Base-by-base conservation (phyloP, 441 rosid species). In the Sinapis alba region DNA sequence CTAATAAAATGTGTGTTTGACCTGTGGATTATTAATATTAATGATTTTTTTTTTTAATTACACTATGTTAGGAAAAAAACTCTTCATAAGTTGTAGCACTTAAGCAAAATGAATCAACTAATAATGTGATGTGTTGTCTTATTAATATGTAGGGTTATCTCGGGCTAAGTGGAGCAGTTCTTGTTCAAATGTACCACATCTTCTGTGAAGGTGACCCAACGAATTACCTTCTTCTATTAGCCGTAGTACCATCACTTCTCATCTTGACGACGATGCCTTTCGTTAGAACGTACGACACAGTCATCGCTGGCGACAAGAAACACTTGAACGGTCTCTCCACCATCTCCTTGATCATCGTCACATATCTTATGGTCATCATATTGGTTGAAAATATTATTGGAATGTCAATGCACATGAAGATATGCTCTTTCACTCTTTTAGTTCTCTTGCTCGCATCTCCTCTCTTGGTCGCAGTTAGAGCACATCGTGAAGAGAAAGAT, bases 121-220 rank as follows among this genome's bases (percentile, higher is more conserved):
- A 36, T 9, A 11, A 58, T 9, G n/a, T 59, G 38, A 0, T 65
- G 18, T 68, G 10, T 23, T 47, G 61, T 34, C 0, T 7, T 6
- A 41, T 26, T 13, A 0, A 1, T 32, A 7, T 62, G 4, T 15
- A 89, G 97, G 97, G 94, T 19, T 89, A 83, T 84, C 38, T 89
- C 47, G 94, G 94, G 50, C 73, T 91, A 16, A 86, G 94, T 65
- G 93, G 93, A 54, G 93, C 95, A 15, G 78, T 91, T 70, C 74
- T 91, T 19, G 82, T 89, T 74, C 95, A 91, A 81, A 76, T 85
- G 53, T 85, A 88, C 75, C 84, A 86, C 71, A 84, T 89, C 5
- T 19, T 85, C 19, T 87, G 88, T 77, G 61, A 74, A 60, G 79
- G 79, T 28, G 79, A 84, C 19, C 88, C 91, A 7, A 53, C 78